Evolutionary conservation across 2,329 filamentous ascomycete genomes (phyloP), one percentile per base, ranked within the genome.

Genomic region (Ophiostoma pallidulum): DNA sequence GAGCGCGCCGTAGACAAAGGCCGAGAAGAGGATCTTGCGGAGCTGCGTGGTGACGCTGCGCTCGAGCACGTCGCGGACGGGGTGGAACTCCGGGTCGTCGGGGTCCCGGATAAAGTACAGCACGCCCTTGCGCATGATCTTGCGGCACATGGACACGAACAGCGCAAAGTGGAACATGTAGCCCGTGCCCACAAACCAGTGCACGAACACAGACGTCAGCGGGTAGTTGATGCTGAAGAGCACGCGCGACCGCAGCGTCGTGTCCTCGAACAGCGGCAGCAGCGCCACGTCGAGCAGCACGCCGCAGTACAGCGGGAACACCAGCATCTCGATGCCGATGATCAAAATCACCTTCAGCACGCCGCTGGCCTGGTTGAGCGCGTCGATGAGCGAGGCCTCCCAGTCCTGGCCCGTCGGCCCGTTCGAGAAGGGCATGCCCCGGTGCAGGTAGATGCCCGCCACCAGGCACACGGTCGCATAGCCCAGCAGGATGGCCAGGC

Each of bases 161-260:
- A 98, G 76, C 5, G 92, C 92, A 62, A 98, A 98, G 63, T 98
- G 92, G 68, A 98, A 98, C 94, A 98, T 98, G 66, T 98, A 98
- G 53, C 90, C 94, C 4, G 92, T 98, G 41, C 92, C 92, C 48
- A 96, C 84, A 60, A 98, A 98, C 92, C 92, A 98, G 64, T 98
- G 92, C 45, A 97, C 85, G 62, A 98, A 98, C 13, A 94, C 79
- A 13, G 91, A 95, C 1, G 89, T 96, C 55, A 91, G 75, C 0
- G 92, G 92, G 51, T 84, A 88, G 51, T 80, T 74, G 47, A 78
- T 70, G 2, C 87, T 87, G 59, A 95, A 98, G 4, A 80, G 69
- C 44, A 94, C 68, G 19, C 92, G 80, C 8, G 86, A 88, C 53
- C 76, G 75, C 44, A 96, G 66, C 0, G 85, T 90, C 1, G 88